Evolutionary conservation across 345 rosid species (phyloP).

Genomic region (Gynandropsis gynandra): DNA sequence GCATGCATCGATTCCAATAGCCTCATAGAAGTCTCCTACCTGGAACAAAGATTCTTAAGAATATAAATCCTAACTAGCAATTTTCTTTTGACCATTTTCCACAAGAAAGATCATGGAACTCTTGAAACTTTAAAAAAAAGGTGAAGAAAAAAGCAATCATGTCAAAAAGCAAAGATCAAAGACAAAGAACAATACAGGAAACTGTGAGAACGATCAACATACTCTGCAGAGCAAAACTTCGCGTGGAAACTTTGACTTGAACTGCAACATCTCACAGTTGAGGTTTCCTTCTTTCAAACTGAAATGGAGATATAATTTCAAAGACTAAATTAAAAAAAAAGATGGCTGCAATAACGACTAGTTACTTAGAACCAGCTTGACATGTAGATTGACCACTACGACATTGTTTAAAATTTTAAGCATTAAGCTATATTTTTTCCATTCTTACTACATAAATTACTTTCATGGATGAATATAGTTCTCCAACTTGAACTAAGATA

Average conservation of each 20-base stretch:
- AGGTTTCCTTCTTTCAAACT: slow-evolving; percentile 90
- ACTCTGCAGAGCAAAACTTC: slow-evolving; percentile 97
- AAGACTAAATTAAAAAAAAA: background rate
- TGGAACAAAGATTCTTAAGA: slow-evolving; percentile 20
- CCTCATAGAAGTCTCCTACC: slow-evolving; percentile 97
- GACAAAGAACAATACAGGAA: background rate
- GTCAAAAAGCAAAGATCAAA: background rate
- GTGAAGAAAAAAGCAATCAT: background rate
- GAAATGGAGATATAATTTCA: slow-evolving; percentile 29
- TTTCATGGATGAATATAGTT: background rate
- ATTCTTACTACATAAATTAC: slow-evolving; percentile 5
- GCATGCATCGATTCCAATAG: slow-evolving; percentile 95
- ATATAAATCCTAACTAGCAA: background rate
- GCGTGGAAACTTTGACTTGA: slow-evolving; percentile 87
- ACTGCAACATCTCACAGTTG: slow-evolving; percentile 87
- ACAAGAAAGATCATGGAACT: background rate
- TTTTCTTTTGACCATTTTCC: background rate
- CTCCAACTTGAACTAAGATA: slow-evolving; percentile 2
- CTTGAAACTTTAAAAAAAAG: background rate
- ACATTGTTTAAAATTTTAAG: background rate
- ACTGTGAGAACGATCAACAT: slow-evolving; percentile 22
- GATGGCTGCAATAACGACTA: background rate
- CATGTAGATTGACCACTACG: background rate
- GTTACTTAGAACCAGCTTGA: background rate
- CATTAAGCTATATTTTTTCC: background rate